Evolutionary conservation across 768 basidiomycete species (phyloP).

Genomic region (Russula vinacea): DNA sequence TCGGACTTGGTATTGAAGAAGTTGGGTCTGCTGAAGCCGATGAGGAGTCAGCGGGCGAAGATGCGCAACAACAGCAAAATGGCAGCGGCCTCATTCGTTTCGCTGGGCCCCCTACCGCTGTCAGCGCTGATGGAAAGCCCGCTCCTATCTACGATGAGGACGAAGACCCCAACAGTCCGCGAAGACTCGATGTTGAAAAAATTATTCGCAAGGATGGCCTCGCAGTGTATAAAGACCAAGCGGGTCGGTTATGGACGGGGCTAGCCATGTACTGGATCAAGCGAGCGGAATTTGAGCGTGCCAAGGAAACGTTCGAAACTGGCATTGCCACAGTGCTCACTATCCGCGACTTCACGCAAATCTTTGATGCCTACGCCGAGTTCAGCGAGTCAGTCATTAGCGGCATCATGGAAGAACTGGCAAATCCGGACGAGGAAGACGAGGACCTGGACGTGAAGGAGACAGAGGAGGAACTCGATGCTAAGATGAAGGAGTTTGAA

Average conservation of each 20-base stretch:
- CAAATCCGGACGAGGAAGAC: constrained; percentile 68
- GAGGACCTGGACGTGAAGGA: constrained; percentile 78
- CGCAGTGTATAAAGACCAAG: constrained; percentile 90
- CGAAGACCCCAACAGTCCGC: constrained; percentile 68
- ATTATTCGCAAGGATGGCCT: constrained; percentile 87
- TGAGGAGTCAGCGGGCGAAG: constrained; percentile 47
- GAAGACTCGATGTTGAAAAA: constrained; percentile 79
- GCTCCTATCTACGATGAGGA: constrained; percentile 67
- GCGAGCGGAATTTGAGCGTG: constrained; percentile 89
- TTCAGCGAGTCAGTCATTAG: constrained; percentile 88
- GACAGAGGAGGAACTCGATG: constrained; percentile 79
- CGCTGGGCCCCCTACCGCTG: constrained; percentile 59
- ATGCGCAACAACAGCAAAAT: constrained; percentile 34
- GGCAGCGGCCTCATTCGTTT: constrained; percentile 55
- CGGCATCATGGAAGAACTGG: constrained; percentile 83
- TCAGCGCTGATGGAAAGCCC: constrained; percentile 50
- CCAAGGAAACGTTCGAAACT: constrained; percentile 81
- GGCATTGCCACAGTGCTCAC: constrained; percentile 84
- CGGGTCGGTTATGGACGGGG: constrained; percentile 93
- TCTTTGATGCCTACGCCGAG: constrained; percentile 95
- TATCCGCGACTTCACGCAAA: constrained; percentile 94
- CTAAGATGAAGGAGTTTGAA: constrained; percentile 89
- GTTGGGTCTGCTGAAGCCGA: constrained; percentile 39
- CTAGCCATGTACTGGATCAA: constrained; percentile 99
- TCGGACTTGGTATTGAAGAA: constrained; percentile 82